These are phyloP conservation scores for Kodamaea kakaduensis DNA, from an alignment of 805 yeast genomes.

Conservation along the genomic window DNA sequence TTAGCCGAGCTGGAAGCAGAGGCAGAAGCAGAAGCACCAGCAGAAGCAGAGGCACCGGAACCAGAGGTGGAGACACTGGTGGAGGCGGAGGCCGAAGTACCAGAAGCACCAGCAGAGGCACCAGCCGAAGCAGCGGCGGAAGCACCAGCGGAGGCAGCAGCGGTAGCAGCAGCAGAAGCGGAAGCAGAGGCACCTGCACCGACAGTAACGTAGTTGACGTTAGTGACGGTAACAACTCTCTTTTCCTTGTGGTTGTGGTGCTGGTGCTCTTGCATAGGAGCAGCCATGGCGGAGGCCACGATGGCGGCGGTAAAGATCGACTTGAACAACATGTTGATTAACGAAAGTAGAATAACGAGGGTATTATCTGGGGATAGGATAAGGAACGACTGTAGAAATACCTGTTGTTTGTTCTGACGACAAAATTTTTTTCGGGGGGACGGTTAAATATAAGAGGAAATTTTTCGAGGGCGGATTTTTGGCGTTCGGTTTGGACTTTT, in stretches of 20 bases:
- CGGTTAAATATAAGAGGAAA: slow-evolving; percentile 9
- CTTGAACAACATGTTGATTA: slow-evolving; percentile 16
- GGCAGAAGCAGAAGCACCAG: slow-evolving; percentile 7
- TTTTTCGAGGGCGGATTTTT: neutral
- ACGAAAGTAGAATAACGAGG: slow-evolving; percentile 10
- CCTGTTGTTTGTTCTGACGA: slow-evolving; percentile 14
- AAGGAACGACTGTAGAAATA: slow-evolving; percentile 39
- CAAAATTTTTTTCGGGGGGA: slow-evolving; percentile 4
- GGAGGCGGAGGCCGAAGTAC: slow-evolving; percentile 10
- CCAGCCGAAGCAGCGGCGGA: slow-evolving; percentile 15
- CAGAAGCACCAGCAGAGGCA: slow-evolving; percentile 11
- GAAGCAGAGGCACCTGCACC: slow-evolving; percentile 23
- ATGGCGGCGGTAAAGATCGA: slow-evolving; percentile 45
- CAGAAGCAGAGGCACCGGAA: slow-evolving; percentile 4
- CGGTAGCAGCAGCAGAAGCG: slow-evolving; percentile 29
- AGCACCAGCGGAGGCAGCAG: slow-evolving; percentile 24
- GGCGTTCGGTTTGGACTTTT: neutral
- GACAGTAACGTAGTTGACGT: slow-evolving; percentile 48
- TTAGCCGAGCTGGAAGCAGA: slow-evolving; percentile 9
- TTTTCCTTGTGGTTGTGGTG: slow-evolving; percentile 56
- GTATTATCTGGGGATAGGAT: slow-evolving; percentile 23
- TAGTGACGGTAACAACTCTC: slow-evolving; percentile 50
- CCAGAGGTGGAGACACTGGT: slow-evolving; percentile 11
- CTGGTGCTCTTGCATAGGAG: slow-evolving; percentile 43
- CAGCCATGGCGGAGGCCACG: slow-evolving; percentile 50